Evolutionary conservation across 441 rosid genomes (phyloP), one percentile per base, ranked within the genome.

Genomic region (Euphorbia corollata): DNA sequence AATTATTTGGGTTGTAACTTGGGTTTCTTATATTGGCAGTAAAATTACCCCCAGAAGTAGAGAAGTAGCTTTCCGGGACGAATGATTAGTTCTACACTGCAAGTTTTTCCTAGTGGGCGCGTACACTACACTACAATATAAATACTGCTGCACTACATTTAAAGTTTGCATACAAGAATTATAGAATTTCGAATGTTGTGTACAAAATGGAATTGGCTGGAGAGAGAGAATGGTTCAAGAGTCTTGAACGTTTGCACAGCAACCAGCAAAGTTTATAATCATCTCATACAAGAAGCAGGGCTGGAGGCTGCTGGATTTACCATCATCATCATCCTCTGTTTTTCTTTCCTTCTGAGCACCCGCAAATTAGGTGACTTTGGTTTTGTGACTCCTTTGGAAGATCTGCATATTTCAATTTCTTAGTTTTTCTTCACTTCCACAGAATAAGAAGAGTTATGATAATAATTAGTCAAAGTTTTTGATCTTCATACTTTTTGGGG

Each of bases 231-330:
- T 47, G 68, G 93, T 89, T 92, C 98, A 92, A 90, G 80, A 76
- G 87, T 64, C 89, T 85, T 90, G 98, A 90, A 92, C 91, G 57
- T 65, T 5, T 13, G n/a, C 30, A 45, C 34, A 23, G 24, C 5
- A n/a, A 48, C 19, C 53, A 4, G 11, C 27, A 19, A 20, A 36
- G 8, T 15, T 39, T 36, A 36, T 36, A 0, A 73, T 86, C 84
- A 91, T 62, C 99, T 83, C 95, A 91, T 87, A 50, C 81, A 72
- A 18, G 89, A 75, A 54, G 91, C 87, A 27, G 90, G 79, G 72
- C 92, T 85, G n/a, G 84, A 82, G 68, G 70, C 67, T 51, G 84
- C 67, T 1, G 83, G 63, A 4, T 74, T 55, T 1, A 54, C 55
- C 55, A 54, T 51, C 55, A 57, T 56, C 79, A 71, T 73, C 22